Evolutionary conservation across 192 early-diverging fungal species (phyloP).

Genomic region (Coemansia sp.): DNA sequence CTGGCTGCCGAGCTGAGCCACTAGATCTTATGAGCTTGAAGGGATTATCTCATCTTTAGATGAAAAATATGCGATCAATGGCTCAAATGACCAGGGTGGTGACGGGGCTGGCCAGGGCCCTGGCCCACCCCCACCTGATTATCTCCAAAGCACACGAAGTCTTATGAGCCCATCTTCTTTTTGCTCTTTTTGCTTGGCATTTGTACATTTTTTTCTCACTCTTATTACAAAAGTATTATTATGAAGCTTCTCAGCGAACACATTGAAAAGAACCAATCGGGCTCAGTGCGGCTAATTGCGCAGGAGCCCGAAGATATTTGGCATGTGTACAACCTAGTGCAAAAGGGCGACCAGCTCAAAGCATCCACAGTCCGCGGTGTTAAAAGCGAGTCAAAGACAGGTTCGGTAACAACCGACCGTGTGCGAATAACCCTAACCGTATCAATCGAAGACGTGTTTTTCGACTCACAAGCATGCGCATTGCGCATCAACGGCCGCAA

Average conservation of each 20-base stretch:
- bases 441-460: conserved; percentile 80
- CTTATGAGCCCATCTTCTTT: background rate
- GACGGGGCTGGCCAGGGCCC: no score
- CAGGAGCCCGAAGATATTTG: conserved; percentile 98
- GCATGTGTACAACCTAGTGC: conserved; percentile 90
- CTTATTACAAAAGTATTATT: background rate
- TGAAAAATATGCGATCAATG: no score
- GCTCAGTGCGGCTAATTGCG: conserved; percentile 76
- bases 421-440: conserved; percentile 82
- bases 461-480: conserved; percentile 82
- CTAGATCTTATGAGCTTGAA: no score
- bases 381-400: conserved; percentile 83
- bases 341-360: conserved; percentile 80
- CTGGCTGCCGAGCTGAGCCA: no score
- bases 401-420: conserved; percentile 80
- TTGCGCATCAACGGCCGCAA: conserved; percentile 89
- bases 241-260: conserved; percentile 74
- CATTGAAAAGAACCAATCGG: conserved; percentile 80
- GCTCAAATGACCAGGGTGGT: no score
- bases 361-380: conserved; percentile 88
- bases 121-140: background rate
- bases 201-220: background rate
- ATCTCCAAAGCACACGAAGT: background rate
- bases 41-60: no score
- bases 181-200: background rate